phyloP scores from a whole-genome alignment of 140 eudicot genomes.

The Bidens hawaiensis region DNA sequence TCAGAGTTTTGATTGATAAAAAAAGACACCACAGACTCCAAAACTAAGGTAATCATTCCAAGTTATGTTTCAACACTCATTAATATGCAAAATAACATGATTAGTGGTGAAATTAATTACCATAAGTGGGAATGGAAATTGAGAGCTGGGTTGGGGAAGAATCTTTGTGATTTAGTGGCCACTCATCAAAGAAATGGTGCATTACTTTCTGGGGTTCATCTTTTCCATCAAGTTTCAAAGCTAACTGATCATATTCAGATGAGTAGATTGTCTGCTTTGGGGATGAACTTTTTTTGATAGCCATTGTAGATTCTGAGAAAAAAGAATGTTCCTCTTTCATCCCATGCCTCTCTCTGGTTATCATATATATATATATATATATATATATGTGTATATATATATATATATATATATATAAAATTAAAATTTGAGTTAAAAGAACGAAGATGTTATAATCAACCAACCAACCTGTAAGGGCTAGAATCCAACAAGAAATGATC shows the following conservation, averaged over 20 bases:
- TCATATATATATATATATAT: too few species aligned
- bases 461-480: slow-evolving; percentile 49
- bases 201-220: slow-evolving; percentile 73
- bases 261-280: background rate
- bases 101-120: too few species aligned
- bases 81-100: too few species aligned
- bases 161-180: slow-evolving; percentile 65
- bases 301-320: slow-evolving; percentile 42
- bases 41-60: too few species aligned
- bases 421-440: too few species aligned
- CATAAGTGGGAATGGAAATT: slow-evolving; percentile 64
- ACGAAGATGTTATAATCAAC: too few species aligned
- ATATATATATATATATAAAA: too few species aligned
- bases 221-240: slow-evolving; percentile 32
- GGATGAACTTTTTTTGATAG: background rate
- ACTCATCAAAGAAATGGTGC: slow-evolving; percentile 93
- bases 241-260: slow-evolving; percentile 29
- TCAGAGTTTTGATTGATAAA: too few species aligned
- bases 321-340: slow-evolving; percentile 52
- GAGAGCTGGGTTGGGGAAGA: slow-evolving; percentile 72
- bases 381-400: too few species aligned
- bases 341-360: slow-evolving; percentile 48
- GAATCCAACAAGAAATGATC: slow-evolving; percentile 59
- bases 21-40: too few species aligned
- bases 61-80: too few species aligned